Conservation (phyloP, 805 yeast genomes). For the Nakazawaea molendinolei region DNA sequence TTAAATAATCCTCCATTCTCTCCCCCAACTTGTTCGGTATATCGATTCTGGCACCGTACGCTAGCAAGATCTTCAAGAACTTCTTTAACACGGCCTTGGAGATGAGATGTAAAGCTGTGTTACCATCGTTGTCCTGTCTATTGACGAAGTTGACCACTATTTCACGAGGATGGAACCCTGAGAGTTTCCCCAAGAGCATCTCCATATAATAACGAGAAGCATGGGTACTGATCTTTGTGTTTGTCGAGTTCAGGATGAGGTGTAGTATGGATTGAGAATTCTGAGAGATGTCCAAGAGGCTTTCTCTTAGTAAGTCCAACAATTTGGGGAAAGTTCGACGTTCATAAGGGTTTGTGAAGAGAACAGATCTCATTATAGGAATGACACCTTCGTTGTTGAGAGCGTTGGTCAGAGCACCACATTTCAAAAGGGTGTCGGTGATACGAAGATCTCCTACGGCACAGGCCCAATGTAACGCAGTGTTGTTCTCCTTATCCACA, state of each 20-base stretch:
- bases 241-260: slow-evolving; percentile 69
- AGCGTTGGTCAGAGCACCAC: slow-evolving; percentile 64
- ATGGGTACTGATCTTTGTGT: slow-evolving; percentile 60
- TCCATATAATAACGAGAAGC: slow-evolving; percentile 82
- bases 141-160: slow-evolving; percentile 50
- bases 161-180: slow-evolving; percentile 57
- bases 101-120: slow-evolving; percentile 48
- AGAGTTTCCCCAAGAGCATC: slow-evolving; percentile 63
- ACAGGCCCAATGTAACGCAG: slow-evolving; percentile 96
- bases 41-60: slow-evolving; percentile 48
- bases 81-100: slow-evolving; percentile 37
- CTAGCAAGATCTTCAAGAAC: slow-evolving; percentile 37
- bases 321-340: slow-evolving; percentile 74
- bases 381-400: slow-evolving; percentile 74
- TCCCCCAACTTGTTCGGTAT: slow-evolving; percentile 38
- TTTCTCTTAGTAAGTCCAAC: slow-evolving; percentile 67
- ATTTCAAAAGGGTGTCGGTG: slow-evolving; percentile 65
- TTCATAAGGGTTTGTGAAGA: slow-evolving; percentile 83
- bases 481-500: slow-evolving; percentile 91
- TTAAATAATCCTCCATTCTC: slow-evolving; percentile 32
- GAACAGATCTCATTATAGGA: slow-evolving; percentile 77
- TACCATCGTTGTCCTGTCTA: slow-evolving; percentile 51
- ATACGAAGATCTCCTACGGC: slow-evolving; percentile 83
- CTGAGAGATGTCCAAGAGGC: slow-evolving; percentile 71
- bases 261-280: slow-evolving; percentile 77